Conservation (phyloP, 1,284 basidiomycete genomes). For the Violaceomyces palustris region DNA sequence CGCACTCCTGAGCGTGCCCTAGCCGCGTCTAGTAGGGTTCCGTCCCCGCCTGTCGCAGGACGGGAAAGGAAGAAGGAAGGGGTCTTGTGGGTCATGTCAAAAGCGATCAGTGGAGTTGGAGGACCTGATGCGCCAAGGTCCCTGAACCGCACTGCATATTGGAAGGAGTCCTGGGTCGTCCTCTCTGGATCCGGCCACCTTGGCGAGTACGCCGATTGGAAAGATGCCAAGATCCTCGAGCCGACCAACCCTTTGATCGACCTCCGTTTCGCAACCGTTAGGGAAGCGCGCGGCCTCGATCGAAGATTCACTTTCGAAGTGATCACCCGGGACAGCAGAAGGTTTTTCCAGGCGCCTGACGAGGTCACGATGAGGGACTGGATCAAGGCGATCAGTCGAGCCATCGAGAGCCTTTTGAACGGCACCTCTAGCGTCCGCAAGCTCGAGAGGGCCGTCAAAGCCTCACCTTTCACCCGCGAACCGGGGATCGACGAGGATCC, state of each 20-base stretch:
- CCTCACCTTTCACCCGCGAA: conserved; percentile 11
- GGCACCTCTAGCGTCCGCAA: conserved; percentile 49
- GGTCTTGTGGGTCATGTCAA: conserved; percentile 38
- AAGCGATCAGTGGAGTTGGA: conserved; percentile 18
- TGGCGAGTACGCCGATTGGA: conserved; percentile 42
- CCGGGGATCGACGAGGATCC: conserved; percentile 8
- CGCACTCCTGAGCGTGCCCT: too few species aligned
- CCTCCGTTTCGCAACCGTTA: conserved; percentile 47
- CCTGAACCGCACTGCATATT: conserved; percentile 27
- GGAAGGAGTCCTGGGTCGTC: conserved; percentile 44
- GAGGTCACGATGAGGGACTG: conserved; percentile 57
- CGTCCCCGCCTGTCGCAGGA: too few species aligned
- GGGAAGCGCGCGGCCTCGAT: conserved; percentile 41
- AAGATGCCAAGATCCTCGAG: conserved; percentile 32
- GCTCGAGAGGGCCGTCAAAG: conserved; percentile 30
- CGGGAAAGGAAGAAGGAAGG: conserved; percentile 40
- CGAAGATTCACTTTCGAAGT: conserved; percentile 56
- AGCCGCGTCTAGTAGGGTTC: too few species aligned
- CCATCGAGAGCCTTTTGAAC: conserved; percentile 58
- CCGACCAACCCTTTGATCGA: conserved; percentile 40
- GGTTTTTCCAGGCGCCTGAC: conserved; percentile 58
- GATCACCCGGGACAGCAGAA: conserved; percentile 55
- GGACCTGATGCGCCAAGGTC: conserved; percentile 34
- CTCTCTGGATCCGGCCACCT: conserved; percentile 40
- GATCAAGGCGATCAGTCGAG: conserved; percentile 57